phyloP scores from a whole-genome alignment of 345 rosid species.

The Triadica sebifera region DNA sequence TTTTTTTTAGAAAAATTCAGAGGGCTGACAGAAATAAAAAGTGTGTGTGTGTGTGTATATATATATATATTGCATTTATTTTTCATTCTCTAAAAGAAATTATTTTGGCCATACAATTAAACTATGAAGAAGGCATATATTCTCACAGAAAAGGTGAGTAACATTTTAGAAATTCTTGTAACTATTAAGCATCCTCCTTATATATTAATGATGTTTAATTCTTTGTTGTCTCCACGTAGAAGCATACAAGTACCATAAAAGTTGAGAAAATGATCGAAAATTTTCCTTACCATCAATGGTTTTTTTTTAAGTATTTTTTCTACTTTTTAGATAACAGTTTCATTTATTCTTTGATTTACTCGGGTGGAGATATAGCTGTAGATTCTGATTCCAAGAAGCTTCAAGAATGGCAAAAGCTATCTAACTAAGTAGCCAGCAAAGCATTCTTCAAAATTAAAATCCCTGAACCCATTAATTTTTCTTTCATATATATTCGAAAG shows the following conservation, averaged over 20 bases:
- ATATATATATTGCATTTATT: too few species aligned
- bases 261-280: background rate
- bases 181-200: background rate
- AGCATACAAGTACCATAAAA: background rate
- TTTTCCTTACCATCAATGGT: too few species aligned
- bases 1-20: too few species aligned
- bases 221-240: background rate
- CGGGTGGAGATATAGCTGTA: background rate
- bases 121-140: background rate
- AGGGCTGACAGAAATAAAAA: too few species aligned
- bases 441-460: too few species aligned
- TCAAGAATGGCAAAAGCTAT: background rate
- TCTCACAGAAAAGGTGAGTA: background rate
- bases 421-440: background rate
- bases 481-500: background rate
- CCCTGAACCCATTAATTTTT: background rate
- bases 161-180: background rate
- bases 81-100: too few species aligned
- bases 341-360: background rate
- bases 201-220: background rate
- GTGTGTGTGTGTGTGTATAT: too few species aligned
- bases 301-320: background rate
- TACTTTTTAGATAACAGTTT: background rate
- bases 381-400: constrained; percentile 4
- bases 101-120: constrained; percentile 3